A percentile compares a stretch with the other conserved stretches of the same genome.
These are phyloP conservation scores for Bromus sterilis DNA, from an alignment of 176 grass and related monocot species.

Conservation along the genomic window DNA sequence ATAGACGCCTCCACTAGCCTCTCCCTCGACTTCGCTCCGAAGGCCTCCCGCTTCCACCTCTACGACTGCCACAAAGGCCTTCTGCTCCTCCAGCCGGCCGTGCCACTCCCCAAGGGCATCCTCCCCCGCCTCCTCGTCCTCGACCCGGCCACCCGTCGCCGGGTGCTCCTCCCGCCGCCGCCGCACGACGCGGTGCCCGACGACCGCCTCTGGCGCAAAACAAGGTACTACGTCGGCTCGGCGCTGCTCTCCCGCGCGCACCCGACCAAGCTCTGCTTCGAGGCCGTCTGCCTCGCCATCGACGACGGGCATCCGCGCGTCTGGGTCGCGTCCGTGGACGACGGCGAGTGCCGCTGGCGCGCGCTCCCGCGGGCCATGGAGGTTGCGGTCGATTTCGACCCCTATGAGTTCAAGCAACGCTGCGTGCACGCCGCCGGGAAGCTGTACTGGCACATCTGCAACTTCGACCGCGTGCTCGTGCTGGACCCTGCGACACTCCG, in stretches of 20 bases:
- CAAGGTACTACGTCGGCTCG: neutral
- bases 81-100: neutral
- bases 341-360: neutral
- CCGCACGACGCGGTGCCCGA: neutral
- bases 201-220: neutral
- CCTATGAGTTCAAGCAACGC: neutral
- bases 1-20: neutral
- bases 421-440: neutral
- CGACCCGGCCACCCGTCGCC: neutral
- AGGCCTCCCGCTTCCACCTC: neutral
- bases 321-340: slow-evolving; percentile 15
- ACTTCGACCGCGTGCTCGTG: neutral
- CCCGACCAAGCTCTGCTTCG: slow-evolving; percentile 3
- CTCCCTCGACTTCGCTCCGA: neutral
- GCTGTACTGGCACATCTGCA: slow-evolving; percentile 19
- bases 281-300: slow-evolving; percentile 18
- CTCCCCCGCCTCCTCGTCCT: neutral
- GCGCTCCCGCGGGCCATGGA: neutral
- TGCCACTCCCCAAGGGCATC: neutral
- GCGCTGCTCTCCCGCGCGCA: neutral
- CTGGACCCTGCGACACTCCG: neutral
- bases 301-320: neutral
- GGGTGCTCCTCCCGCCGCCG: neutral
- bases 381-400: neutral
- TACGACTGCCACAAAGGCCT: slow-evolving; percentile 15